Conservation (phyloP, 2,329 filamentous ascomycete species). For the Penicillium sp. region DNA sequence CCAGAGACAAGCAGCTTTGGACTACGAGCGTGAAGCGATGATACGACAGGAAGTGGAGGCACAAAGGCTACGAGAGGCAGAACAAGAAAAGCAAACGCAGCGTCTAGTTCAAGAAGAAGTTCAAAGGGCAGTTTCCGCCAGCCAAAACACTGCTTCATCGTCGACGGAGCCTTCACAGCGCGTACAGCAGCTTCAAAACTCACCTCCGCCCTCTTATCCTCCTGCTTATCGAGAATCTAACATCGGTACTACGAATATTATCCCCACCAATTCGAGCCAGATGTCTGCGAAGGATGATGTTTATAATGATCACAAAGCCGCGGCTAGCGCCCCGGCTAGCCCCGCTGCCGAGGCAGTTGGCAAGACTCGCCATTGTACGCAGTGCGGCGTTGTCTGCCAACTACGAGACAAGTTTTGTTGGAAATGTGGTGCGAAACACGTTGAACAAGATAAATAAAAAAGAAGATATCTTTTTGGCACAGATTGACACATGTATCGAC, state of each 20-base stretch:
- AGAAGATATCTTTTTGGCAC: neutral
- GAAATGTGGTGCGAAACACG: neutral
- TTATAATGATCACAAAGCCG: neutral
- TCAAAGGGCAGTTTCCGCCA: neutral
- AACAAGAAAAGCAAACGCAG: neutral
- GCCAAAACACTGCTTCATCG: neutral
- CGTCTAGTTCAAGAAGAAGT: neutral
- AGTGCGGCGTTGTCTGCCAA: neutral
- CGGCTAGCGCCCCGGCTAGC: neutral
- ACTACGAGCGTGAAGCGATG: neutral
- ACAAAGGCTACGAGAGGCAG: neutral
- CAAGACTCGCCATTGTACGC: neutral
- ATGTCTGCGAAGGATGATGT: neutral
- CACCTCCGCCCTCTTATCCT: neutral
- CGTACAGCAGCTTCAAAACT: neutral
- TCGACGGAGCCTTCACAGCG: neutral
- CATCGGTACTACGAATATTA: neutral
- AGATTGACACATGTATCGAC: neutral
- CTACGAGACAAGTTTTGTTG: neutral
- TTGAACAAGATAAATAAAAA: neutral
- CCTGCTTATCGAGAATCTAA: neutral
- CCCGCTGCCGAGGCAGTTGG: neutral
- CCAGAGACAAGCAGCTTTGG: slow-evolving; percentile 2
- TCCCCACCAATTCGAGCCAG: neutral
- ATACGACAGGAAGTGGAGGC: neutral